A percentile compares a stretch with the other conserved stretches of the same genome.
Conservation (phyloP, 768 basidiomycete species). For the Panellus pusillus region DNA sequence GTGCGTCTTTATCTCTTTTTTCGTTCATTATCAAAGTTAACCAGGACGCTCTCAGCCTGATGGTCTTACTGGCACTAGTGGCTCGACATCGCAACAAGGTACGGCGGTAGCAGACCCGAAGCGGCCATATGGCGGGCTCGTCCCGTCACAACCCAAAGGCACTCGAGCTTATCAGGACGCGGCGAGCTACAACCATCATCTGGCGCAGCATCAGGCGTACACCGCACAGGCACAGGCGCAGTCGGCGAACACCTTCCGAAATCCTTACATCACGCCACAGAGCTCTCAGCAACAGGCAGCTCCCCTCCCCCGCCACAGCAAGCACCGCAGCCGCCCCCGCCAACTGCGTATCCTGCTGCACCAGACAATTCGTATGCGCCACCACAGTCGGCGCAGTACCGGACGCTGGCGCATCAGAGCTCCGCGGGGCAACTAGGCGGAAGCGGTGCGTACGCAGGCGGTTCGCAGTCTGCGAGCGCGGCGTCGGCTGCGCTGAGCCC, state of each 20-base stretch:
- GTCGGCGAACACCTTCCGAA: slow-evolving; percentile 71
- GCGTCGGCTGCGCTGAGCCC: slow-evolving; percentile 30
- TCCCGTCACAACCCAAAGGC: slow-evolving; percentile 85
- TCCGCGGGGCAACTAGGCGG: slow-evolving; percentile 48
- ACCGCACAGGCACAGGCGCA: slow-evolving; percentile 84
- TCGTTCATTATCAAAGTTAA: slow-evolving; percentile 8
- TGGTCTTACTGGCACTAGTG: slow-evolving; percentile 30
- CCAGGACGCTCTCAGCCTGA: slow-evolving; percentile 45
- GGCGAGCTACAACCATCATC: slow-evolving; percentile 90
- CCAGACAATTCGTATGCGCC: slow-evolving; percentile 30
- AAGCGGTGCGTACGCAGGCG: slow-evolving; percentile 28
- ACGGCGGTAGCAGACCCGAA: slow-evolving; percentile 59
- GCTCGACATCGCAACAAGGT: slow-evolving; percentile 32
- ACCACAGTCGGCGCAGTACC: slow-evolving; percentile 37
- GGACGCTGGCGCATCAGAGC: slow-evolving; percentile 47
- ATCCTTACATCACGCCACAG: slow-evolving; percentile 74
- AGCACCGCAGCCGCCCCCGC: slow-evolving; percentile 23
- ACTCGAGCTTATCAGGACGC: slow-evolving; percentile 89
- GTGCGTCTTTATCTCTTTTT: slow-evolving; percentile 43
- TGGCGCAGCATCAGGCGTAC: slow-evolving; percentile 91
- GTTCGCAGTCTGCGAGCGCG: slow-evolving; percentile 35
- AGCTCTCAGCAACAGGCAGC: slow-evolving; percentile 28
- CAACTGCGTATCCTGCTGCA: slow-evolving; percentile 30
- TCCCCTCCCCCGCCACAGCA: slow-evolving; percentile 33
- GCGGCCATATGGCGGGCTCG: slow-evolving; percentile 90